A percentile compares a stretch with the other conserved stretches of the same genome.
Conservation (phyloP, 2,329 filamentous ascomycete genomes). For the Ophiosphaerella korrae region DNA sequence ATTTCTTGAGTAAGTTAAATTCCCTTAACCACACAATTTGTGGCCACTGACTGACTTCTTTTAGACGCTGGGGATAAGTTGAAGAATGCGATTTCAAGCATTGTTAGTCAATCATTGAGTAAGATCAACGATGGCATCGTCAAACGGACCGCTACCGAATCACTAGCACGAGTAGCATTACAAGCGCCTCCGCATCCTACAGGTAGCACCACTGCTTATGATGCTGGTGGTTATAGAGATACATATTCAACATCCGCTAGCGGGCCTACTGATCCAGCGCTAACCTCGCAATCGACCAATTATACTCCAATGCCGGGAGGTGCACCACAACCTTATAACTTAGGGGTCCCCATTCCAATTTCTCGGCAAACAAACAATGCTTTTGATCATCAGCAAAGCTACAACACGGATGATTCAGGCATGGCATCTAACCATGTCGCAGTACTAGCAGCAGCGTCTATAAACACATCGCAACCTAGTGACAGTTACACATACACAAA, state of each 20-base stretch:
- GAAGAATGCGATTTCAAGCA: constrained; percentile 54
- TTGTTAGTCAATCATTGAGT: constrained; percentile 56
- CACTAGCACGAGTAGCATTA: constrained; percentile 46
- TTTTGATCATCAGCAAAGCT: constrained; percentile 38
- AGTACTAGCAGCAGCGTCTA: constrained; percentile 33
- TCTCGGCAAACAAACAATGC: constrained; percentile 26
- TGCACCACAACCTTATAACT: constrained; percentile 31
- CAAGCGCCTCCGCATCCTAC: constrained; percentile 34
- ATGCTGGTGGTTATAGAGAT: constrained; percentile 28
- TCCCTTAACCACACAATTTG: too few relatives aligned
- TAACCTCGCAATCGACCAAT: constrained; percentile 22
- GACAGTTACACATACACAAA: constrained; percentile 31
- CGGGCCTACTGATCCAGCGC: constrained; percentile 24
- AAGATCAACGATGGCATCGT: constrained; percentile 53
- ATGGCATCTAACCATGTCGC: constrained; percentile 39
- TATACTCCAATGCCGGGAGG: constrained; percentile 26
- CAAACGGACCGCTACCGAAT: constrained; percentile 52
- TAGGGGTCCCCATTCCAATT: constrained; percentile 25
- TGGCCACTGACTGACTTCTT: background rate
- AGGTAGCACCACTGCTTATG: constrained; percentile 23
- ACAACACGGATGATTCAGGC: constrained; percentile 30
- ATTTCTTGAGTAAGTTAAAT: constrained; percentile 65
- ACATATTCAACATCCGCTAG: constrained; percentile 27
- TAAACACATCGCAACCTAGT: constrained; percentile 24
- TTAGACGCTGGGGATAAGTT: constrained; percentile 56